Evolutionary conservation across 805 yeast species (phyloP), one percentile per base, ranked within the genome.

Genomic region (Candida tallmaniae): DNA sequence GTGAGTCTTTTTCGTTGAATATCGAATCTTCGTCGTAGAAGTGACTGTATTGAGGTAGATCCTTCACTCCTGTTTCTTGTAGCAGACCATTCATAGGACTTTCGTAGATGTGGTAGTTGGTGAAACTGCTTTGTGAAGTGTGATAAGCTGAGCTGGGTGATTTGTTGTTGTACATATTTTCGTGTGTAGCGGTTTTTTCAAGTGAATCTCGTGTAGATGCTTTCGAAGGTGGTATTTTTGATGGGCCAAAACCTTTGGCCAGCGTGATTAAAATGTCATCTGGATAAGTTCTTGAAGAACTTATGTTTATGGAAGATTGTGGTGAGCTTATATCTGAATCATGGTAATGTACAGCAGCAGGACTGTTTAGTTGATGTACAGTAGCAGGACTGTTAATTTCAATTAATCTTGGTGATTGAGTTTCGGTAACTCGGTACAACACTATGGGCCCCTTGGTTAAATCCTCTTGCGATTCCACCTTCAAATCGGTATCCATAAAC

Each of bases 291-390:
- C 32, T 26, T n/a, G 23, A 22, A 11, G 23, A 22, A 22, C 11
- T 22, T 11, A 11, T 22, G 23, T 22, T n/a, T n/a, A n/a, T n/a
- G n/a, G n/a, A n/a, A n/a, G n/a, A n/a, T n/a, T n/a, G n/a, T n/a
- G n/a, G n/a, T n/a, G 36, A 32, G 16, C 41, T 40, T 14, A 40
- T 40, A 35, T 43, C 47, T 14, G 44, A 38, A 29, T 43, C 44
- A 27, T 38, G 47, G 24, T 38, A 40, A 34, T 43, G 47, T 4
- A 31, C 47, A 5, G 21, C 26, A 2, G 27, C 36, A n/a, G 3
- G 13, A 21, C 6, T 15, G n/a, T 23, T 6, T 23, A 23, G n/a
- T 16, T 31, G 39, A 2, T 39, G 21, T 20, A 15, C 26, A 27
- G 5, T 29, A 30, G 9, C 18, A 29, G 41, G 29, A 35, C 25